Base-by-base conservation (phyloP, 441 rosid genomes). In the Populus tomentosa region DNA sequence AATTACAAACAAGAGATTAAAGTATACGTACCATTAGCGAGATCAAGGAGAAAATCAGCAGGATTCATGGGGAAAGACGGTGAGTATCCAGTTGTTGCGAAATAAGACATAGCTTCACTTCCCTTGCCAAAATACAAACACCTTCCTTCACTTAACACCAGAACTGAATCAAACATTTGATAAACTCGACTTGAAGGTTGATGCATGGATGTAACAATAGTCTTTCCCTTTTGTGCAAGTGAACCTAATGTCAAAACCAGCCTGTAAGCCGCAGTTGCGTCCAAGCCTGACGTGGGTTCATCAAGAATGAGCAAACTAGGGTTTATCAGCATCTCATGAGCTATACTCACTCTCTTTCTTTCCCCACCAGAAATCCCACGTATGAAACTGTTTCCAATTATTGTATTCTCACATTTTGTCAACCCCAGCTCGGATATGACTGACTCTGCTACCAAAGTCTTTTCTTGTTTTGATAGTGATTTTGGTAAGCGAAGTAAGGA, bases 41-140 rank as follows among this genome's bases (percentile, higher is more conserved):
- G 97, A 85, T 95, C 99, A 69, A 95, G 98, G 72, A 95, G 91
- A 78, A 93, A 93, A 83, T 95, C 99, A 2, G 99, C 99, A 65
- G 99, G 99, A 83, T 95, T 95, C 94, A 92, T 89, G 26, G 96
- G 92, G 74, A 93, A 93, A 81, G 96, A 90, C 77, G 98, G 97
- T 13, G 94, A 86, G 88, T 80, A 92, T 7, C 99, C 99, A 67
- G 89, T 84, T 61, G 99, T 88, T 32, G 87, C 89, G 70, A 95
- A 90, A 33, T 93, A 92, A 33, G 80, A 59, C 92, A 93, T 80
- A 5, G 94, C 99, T 24, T 92, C 98, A 35, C 89, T 85, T 40
- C 90, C 92, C 76, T 89, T 88, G 0, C 99, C 99, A 63, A 90
- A 88, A 79, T 88, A 95, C 87, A 95, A 73, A 82, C 92, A 81